Percentiles rank a stretch among this genome's conserved stretches.
These are phyloP conservation scores for Macroventuria anomochaeta DNA, from an alignment of 2,329 filamentous ascomycete genomes.

Conservation along the genomic window DNA sequence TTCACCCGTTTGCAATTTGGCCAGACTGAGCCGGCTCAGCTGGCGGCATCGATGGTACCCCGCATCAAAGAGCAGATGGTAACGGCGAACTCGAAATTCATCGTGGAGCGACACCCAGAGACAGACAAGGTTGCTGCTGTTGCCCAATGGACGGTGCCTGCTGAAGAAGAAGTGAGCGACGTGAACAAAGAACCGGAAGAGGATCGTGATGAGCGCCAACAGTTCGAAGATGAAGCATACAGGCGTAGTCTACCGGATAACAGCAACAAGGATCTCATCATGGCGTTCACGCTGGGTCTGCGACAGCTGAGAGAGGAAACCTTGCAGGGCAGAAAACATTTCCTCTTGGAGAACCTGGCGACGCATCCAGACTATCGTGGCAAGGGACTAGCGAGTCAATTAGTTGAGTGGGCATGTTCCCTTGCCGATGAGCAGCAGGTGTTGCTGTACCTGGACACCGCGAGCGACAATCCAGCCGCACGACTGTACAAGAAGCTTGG, in stretches of 20 bases:
- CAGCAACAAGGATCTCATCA: conserved; percentile 36
- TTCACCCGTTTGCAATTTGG: conserved; percentile 39
- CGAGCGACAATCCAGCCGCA: conserved; percentile 32
- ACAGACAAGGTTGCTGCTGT: conserved; percentile 27
- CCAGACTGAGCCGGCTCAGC: conserved; percentile 21
- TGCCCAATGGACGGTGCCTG: conserved; percentile 36
- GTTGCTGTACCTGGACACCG: conserved; percentile 38
- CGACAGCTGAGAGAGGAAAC: conserved; percentile 20
- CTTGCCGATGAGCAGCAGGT: conserved; percentile 25
- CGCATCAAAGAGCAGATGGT: conserved; percentile 30
- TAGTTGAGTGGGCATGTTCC: conserved; percentile 24
- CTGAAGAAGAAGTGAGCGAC: background rate
- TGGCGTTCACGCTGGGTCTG: conserved; percentile 28
- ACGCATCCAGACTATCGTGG: conserved; percentile 36
- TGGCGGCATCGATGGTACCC: conserved; percentile 29
- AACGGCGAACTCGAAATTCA: conserved; percentile 10
- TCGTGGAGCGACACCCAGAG: conserved; percentile 22
- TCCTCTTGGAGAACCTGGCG: conserved; percentile 36
- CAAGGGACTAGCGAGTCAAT: conserved; percentile 28
- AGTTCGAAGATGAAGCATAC: conserved; percentile 34
- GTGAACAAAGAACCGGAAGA: conserved; percentile 18
- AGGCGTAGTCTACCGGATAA: conserved; percentile 25
- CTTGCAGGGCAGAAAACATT: conserved; percentile 24
- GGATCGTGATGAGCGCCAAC: conserved; percentile 30
- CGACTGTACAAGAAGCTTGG: conserved; percentile 35